Evolutionary conservation across 2,329 filamentous ascomycete species (phyloP), one percentile per base, ranked within the genome.

Genomic region (Dryadomyces sulphureus): DNA sequence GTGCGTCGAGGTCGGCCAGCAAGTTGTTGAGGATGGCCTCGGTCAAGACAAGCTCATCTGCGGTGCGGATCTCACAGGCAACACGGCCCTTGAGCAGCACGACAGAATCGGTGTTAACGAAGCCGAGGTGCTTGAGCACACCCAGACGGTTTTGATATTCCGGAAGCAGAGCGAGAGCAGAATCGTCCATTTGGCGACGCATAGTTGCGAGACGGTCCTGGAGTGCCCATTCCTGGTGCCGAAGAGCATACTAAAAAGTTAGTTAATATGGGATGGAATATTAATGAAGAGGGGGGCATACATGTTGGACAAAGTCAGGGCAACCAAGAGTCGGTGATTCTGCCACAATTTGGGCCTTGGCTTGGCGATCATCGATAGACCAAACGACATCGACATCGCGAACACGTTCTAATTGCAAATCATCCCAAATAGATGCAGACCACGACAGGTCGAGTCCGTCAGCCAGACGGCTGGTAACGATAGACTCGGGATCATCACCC

Each of bases 71-170:
- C 64, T 98, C 92, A 65, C 92, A 98, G 5, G 92, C 92, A 20
- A 98, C 92, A 62, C 96, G 96, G 62, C 92, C 92, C 65, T 98
- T 98, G 52, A 98, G 75, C 65, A 93, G 85, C 35, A 98, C 93
- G 20, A 90, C 81, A 5, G 81, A 81, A 39, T 82, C 79, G 4
- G 84, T 79, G 56, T 98, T 92, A 54, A 98, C 84, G 60, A 98
- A 98, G 5, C 79, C 82, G 7, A 98, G 75, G 54, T 96, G 89
- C 59, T 86, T 89, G 40, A 98, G 73, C 0, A 98, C 92, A 51
- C 83, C 79, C 34, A 96, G 86, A 43, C 92, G 82, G 64, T 96
- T 92, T 59, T 96, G 85, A 59, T 98, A 98, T 63, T 98, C 92
- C 0, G 92, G 92, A 9, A 98, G 75, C 5, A 98, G 75, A 58